phyloP scores from a whole-genome alignment of 1,284 basidiomycete genomes.

The Microbotryum silenes-acaulis region DNA sequence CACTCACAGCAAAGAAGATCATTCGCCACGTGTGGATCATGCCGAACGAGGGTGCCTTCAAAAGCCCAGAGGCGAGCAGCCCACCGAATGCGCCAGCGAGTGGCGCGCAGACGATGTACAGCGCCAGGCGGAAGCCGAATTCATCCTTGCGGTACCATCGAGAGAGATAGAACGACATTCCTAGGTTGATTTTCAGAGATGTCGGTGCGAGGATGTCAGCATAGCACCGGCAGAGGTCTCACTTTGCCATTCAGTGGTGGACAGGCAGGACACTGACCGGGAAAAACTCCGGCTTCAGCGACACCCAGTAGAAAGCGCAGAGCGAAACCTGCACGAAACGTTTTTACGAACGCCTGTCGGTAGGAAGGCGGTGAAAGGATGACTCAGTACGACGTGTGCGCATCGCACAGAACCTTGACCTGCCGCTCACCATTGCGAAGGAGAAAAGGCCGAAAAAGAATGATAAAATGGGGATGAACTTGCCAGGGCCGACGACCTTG shows the following conservation, averaged over 20 bases:
- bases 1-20: conserved; percentile 34
- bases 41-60: conserved; percentile 27
- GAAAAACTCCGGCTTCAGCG: conserved; percentile 32
- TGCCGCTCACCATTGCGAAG: conserved; percentile 19
- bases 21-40: conserved; percentile 27
- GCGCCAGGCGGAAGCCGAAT: conserved; percentile 37
- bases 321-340: conserved; percentile 31
- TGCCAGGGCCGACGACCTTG: conserved; percentile 49
- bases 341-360: conserved; percentile 25
- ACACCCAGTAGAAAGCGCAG: conserved; percentile 38
- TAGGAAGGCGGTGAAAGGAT: not conserved
- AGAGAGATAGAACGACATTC: conserved; percentile 36
- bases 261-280: not conserved
- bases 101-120: conserved; percentile 26
- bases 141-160: conserved; percentile 40
- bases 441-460: conserved; percentile 29
- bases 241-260: not conserved
- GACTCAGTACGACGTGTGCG: conserved; percentile 12
- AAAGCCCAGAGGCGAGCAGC: conserved; percentile 26
- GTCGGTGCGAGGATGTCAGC: not conserved
- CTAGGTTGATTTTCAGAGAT: conserved; percentile 33
- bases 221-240: not conserved
- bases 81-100: conserved; percentile 38
- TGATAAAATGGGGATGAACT: conserved; percentile 35
- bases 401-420: conserved; percentile 16